Evolutionary conservation across 495 filamentous ascomycete genomes (phyloP).

Genomic region (Staphylotrichum longicolle): DNA sequence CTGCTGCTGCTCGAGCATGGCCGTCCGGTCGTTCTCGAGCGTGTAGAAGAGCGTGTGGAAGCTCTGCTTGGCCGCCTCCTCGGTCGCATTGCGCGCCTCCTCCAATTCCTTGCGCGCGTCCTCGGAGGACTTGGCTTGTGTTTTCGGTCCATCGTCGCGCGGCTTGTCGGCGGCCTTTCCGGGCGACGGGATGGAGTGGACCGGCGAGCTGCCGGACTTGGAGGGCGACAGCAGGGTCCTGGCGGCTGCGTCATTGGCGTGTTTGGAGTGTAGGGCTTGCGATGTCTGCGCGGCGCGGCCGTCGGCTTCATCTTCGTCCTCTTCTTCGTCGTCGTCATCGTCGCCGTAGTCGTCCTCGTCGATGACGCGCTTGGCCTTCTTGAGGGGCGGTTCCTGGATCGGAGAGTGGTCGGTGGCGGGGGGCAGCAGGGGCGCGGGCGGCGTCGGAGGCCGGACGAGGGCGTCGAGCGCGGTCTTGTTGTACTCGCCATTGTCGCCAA

Average conservation of each 20-base stretch:
- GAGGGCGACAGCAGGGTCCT: constrained; percentile 52
- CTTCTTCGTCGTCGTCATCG: constrained; percentile 75
- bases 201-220: constrained; percentile 58
- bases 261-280: constrained; percentile 58
- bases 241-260: constrained; percentile 46
- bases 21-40: constrained; percentile 87
- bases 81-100: constrained; percentile 88
- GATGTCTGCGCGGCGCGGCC: constrained; percentile 49
- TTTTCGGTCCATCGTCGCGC: constrained; percentile 44
- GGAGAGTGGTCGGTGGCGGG: constrained; percentile 49
- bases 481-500: constrained; percentile 75
- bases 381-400: constrained; percentile 48
- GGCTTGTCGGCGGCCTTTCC: constrained; percentile 47
- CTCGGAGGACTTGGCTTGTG: constrained; percentile 66
- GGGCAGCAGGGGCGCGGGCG: constrained; percentile 36
- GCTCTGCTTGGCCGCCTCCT: constrained; percentile 82
- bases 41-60: constrained; percentile 94
- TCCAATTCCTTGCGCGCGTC: constrained; percentile 90
- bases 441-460: constrained; percentile 36
- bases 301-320: constrained; percentile 54
- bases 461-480: constrained; percentile 41
- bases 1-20: constrained; percentile 96
- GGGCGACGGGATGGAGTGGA: constrained; percentile 52
- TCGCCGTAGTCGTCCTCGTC: constrained; percentile 82
- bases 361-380: constrained; percentile 54